Evolutionary conservation across 2,329 filamentous ascomycete species (phyloP).

Genomic region (Xylariales sp.): DNA sequence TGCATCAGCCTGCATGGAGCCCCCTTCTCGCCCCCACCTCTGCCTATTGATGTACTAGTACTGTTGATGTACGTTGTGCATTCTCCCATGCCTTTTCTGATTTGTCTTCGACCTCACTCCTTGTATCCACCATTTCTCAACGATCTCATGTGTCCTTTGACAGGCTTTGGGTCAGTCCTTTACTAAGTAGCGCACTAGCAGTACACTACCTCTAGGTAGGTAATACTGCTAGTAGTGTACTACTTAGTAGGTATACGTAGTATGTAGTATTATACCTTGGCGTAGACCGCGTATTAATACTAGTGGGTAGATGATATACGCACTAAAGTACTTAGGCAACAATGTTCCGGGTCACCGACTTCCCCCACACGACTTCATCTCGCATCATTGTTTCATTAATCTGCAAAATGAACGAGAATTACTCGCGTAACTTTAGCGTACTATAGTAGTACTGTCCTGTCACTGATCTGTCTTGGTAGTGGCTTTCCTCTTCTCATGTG

Average conservation of each 20-base stretch:
- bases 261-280: too few species aligned
- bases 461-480: too few species aligned
- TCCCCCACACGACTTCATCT: conserved; percentile 25
- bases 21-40: conserved; percentile 3
- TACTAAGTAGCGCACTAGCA: neutral
- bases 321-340: too few species aligned
- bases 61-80: too few species aligned
- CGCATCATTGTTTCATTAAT: conserved; percentile 24
- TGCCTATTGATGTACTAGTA: conserved; percentile 11
- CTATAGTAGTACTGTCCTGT: too few species aligned
- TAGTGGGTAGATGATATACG: too few species aligned
- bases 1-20: conserved; percentile 6
- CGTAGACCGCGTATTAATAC: too few species aligned
- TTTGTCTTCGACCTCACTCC: conserved; percentile 29
- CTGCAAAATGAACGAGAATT: neutral
- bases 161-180: neutral
- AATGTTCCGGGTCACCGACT: neutral
- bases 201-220: too few species aligned
- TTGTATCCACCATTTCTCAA: conserved; percentile 53
- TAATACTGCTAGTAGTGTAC: too few species aligned
- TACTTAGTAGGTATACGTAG: too few species aligned
- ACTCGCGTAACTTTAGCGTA: too few species aligned
- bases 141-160: conserved; percentile 51
- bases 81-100: conserved; percentile 37
- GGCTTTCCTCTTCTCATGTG: too few species aligned